Evolutionary conservation across 805 yeast genomes (phyloP), one percentile per base, ranked within the genome.

Genomic region (Ogataea saltuana): DNA sequence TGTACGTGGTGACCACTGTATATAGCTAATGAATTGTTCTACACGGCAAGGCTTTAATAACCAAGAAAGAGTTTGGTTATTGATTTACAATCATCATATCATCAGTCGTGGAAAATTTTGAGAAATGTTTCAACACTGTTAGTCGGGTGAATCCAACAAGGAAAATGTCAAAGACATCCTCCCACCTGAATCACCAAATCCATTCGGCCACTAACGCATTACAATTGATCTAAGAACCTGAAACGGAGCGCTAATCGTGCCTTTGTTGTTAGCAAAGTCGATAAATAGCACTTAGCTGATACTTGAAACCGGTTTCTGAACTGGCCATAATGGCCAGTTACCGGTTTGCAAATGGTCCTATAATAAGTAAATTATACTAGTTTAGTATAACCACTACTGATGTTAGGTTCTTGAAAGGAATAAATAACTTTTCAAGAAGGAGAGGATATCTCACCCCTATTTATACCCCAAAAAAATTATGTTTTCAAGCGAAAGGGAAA

Each of bases 371-470:
- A 80, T 74, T 61, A 71, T 71, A 74, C 77, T 71, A 69, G 80
- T 75, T 76, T 80, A 81, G 86, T 78, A 80, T 80, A 81, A 80
- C 86, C 86, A 78, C 87, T 81, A 81, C 87, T 79, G 84, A 81
- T 81, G 86, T 71, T 75, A 53, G 54, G 46, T 59, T 58, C 58
- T 59, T 54, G 49, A 65, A 55, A 56, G 60, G 63, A 44, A 46
- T 21, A 35, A 20, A 1, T n/a, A 20, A 10, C n/a, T 17, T 25
- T 25, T 17, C 19, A 21, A 19, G 11, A 10, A 23, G 31, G 28
- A 35, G 36, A 25, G 21, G 37, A 25, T 15, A 20, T n/a, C 15
- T 8, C 23, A 12, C 17, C 25, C 22, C 27, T 44, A 33, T 46
- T 41, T 45, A 42, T 45, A 45, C 38, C 9, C 19, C 26, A 28